Evolutionary conservation across 805 yeast species (phyloP), one percentile per base, ranked within the genome.

Genomic region (Ogataea trehaloabstinens): DNA sequence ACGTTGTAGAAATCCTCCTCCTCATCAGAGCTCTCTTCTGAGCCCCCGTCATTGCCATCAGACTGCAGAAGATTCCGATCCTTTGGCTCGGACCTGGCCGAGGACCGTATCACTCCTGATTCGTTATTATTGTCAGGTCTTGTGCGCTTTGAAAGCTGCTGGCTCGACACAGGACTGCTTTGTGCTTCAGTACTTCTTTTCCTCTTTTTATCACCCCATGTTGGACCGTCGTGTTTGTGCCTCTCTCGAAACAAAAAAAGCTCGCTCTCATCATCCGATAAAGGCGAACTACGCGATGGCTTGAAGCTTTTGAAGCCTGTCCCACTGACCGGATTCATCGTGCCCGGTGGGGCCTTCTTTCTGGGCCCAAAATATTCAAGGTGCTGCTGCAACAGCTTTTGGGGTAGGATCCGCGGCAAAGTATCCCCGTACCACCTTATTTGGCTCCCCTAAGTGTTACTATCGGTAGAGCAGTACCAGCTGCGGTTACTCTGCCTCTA

Each of bases 231-330:
- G n/a, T 34, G 44, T 20, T 34, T 36, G 21, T 6, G 18, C 13
- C 37, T 33, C 16, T 28, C 42, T 21, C 18, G 24, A 18, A 27
- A 21, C 10, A 19, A 15, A 30, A 19, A 41, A 2, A 12, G 8
- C 16, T 46, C 53, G n/a, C 47, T 48, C 34, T 55, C 56, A 21
- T 55, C 56, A 25, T 54, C 59, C 1, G 59, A 55, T 5, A 56
- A 40, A 5, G 61, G 61, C 6, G 61, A 56, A 13, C 59, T 41
- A 35, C 57, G 44, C 16, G 55, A 51, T 1, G 61, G 61, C 37
- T 42, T 50, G 38, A 53, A 56, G 19, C 42, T 42, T 19, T 30
- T 34, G 10, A 46, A 31, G 12, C 22, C 10, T 6, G 33, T 10
- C 8, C 22, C 33, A 10, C 10, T 30, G 16, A 22, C 12, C 19